Base-by-base conservation (phyloP, 1,284 basidiomycete species). In the Cystobasidium pallidum region DNA sequence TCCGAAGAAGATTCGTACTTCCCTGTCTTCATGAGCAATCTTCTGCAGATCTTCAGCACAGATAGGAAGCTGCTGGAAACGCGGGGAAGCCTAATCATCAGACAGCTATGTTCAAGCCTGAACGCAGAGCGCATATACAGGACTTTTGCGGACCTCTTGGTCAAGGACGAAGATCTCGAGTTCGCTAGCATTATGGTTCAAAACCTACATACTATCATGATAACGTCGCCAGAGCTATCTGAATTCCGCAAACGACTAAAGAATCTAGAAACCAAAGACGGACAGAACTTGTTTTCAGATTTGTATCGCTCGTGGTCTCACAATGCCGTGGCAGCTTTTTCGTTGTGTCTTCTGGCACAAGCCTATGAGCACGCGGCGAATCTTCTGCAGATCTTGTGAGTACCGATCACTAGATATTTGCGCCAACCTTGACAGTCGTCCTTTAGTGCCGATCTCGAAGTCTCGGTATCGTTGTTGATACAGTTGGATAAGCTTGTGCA, bases 291-390 rank as follows among this genome's bases (percentile, higher is more conserved):
- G 28, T 99, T 99, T 80, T 91, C 89, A 0, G 91, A 90, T 0
- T 83, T 99, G 21, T 99, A 99, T 80, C 86, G 92, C 43, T 97
- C 93, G 47, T 99, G 96, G 95, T 98, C 94, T 80, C 96, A 99
- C 80, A 98, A 98, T 79, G 91, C 96, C 0, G 94, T 99, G 28
- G 91, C 96, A 0, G 93, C 94, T 0, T 96, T 99, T 79, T 92
- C 93, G 0, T 85, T 99, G 2, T 99, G 96, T 81, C 85, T 99
- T 24, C 84, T 99, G 13, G 94, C 95, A 0, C 96, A 99, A 82
- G 94, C 95, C 3, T 99, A 99, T 78, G 96, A 99, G 80, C 96
- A 99, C 81, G 96, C 96, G 0, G 96, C 92, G 47, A 96, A 95
- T 80, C 85, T 99, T 32, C 84, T 99, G n/a, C 89, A 91, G 72